Evolutionary conservation across 257 asterid species (phyloP), one percentile per base, ranked within the genome.

Genomic region (Galeopsis tetrahit): DNA sequence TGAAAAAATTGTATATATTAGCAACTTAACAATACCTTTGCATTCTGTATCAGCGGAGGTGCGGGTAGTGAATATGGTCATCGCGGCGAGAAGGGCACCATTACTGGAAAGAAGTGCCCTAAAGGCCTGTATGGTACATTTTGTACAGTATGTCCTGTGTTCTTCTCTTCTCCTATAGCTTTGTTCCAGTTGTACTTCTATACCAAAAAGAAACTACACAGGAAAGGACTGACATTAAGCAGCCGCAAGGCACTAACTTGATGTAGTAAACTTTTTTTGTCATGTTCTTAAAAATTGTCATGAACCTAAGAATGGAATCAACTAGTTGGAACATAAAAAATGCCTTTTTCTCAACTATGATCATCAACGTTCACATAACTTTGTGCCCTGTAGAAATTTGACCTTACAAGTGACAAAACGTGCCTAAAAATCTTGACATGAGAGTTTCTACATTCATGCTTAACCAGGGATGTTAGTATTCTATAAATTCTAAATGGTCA

Each of bases 41-140:
- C 44, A 51, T 80, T 74, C 59, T 78, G 64, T 73, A 33, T 80
- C 89, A 92, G 98, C 77, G 98, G 98, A 56, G 97, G 97, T 73
- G 63, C 84, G 44, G 98, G 98, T 69, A 83, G 85, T 77, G 93
- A 83, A 66, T 89, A 79, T 67, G 98, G 98, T 75, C 85, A 73
- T 81, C 78, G 14, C 4, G 98, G 98, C 70, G 97, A 88, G 79
- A 83, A 81, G 79, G 98, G 98, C 72, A 88, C 98, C 59, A 73
- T 92, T 75, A 92, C 96, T 1, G 98, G 98, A 71, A 90, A 87
- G 87, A 81, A 79, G 83, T 92, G 98, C 87, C 98, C 98, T 70
- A 82, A 83, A 85, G 98, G 98, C 81, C 83, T 92, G 82, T 88
- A 81, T 80, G 95, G 97, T 83, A 90, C 95, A 81, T 92, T 90